Percentiles rank a stretch among this genome's conserved stretches.
These are phyloP conservation scores for Phaeosphaeriaceae sp. DNA, from an alignment of 2,329 filamentous ascomycete genomes.

Conservation along the genomic window DNA sequence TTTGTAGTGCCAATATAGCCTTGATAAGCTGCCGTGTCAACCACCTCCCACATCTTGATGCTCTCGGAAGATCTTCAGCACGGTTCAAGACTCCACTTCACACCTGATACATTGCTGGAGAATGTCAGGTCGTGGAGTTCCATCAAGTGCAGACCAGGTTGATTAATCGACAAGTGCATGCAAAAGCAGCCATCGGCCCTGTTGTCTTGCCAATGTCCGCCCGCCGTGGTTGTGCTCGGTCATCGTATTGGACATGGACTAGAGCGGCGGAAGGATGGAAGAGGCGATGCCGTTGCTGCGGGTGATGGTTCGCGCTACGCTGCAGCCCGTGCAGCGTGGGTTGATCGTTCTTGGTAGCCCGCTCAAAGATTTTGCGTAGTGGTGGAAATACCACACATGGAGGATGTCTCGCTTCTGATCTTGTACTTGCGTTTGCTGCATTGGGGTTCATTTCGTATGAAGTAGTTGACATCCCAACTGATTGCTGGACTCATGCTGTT, in stretches of 20 bases:
- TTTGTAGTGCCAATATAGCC: slow-evolving; percentile 20
- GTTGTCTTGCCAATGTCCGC: slow-evolving; percentile 2
- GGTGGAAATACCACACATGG: not conserved
- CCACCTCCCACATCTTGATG: slow-evolving; percentile 3
- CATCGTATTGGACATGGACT: not conserved
- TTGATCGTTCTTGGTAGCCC: slow-evolving; percentile 24
- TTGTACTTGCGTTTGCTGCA: not conserved
- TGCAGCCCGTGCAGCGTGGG: slow-evolving; percentile 32
- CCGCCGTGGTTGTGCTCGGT: not conserved
- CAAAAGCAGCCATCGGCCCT: not conserved
- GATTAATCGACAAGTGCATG: not conserved
- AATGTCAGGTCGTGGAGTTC: not conserved
- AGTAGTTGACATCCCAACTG: slow-evolving; percentile 5
- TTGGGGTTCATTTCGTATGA: not conserved
- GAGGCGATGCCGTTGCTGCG: slow-evolving; percentile 27
- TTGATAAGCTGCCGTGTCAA: slow-evolving; percentile 27
- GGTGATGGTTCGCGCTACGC: slow-evolving; percentile 45
- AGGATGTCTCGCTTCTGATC: not conserved
- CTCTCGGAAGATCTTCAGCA: slow-evolving; percentile 5
- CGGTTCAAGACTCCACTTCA: slow-evolving; percentile 10
- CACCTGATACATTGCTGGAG: slow-evolving; percentile 14
- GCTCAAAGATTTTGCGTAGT: not conserved
- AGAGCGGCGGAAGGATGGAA: not conserved
- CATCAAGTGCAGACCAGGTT: not conserved
- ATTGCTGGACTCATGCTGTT: slow-evolving; percentile 12